A percentile compares a stretch with the other conserved stretches of the same genome.
Conservation (phyloP, 2,329 filamentous ascomycete genomes). For the Sporothrix phasma region DNA sequence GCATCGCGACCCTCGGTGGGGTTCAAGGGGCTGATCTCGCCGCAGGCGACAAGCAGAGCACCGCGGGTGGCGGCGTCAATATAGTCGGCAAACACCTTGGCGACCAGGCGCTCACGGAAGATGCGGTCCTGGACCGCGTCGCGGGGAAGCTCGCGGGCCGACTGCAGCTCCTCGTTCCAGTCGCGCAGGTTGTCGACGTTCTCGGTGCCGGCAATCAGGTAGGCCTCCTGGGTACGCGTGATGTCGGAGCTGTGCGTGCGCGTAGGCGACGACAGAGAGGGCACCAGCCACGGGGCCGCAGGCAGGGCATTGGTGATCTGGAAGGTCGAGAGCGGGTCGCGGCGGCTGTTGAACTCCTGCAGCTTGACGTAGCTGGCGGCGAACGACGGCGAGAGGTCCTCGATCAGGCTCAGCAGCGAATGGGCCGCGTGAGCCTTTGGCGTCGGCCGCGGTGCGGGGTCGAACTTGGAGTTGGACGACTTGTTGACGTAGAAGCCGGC, state of each 20-base stretch:
- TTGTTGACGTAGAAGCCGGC: slow-evolving; percentile 97
- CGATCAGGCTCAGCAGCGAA: slow-evolving; percentile 73
- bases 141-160: slow-evolving; percentile 85
- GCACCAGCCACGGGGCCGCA: slow-evolving; percentile 83
- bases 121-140: slow-evolving; percentile 92
- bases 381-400: slow-evolving; percentile 76
- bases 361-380: slow-evolving; percentile 62
- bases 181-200: slow-evolving; percentile 90
- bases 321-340: slow-evolving; percentile 84
- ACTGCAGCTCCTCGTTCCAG: slow-evolving; percentile 99
- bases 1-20: slow-evolving; percentile 87
- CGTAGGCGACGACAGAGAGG: slow-evolving; percentile 52
- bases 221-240: slow-evolving; percentile 85
- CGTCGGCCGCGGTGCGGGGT: slow-evolving; percentile 68
- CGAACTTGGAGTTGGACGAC: slow-evolving; percentile 89
- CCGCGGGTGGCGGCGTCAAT: slow-evolving; percentile 90
- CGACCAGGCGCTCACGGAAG: slow-evolving; percentile 85
- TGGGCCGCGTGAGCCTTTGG: slow-evolving; percentile 74
- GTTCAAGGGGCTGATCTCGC: slow-evolving; percentile 87
- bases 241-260: slow-evolving; percentile 71
- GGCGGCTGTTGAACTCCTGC: slow-evolving; percentile 73
- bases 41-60: slow-evolving; percentile 81
- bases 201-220: slow-evolving; percentile 79
- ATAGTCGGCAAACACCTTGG: slow-evolving; percentile 96
- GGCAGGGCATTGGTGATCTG: slow-evolving; percentile 93